phyloP scores from a whole-genome alignment of 208 protist genomes.

The Wallacemonas rigidus region DNA sequence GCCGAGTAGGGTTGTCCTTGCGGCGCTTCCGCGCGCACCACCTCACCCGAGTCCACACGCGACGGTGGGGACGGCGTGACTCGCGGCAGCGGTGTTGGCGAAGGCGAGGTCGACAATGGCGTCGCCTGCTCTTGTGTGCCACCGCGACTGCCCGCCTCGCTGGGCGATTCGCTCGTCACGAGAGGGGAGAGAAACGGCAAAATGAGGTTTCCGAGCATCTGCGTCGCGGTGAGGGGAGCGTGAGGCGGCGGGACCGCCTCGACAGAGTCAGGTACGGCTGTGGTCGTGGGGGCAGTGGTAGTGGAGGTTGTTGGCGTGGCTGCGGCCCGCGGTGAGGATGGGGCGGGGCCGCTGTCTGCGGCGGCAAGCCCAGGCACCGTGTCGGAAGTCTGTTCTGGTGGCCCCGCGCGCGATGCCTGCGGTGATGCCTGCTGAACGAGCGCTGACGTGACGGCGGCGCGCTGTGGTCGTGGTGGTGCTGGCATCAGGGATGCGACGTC shows the following conservation, averaged over 20 bases:
- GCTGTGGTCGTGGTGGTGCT: background rate
- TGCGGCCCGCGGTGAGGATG: background rate
- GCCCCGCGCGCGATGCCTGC: no score
- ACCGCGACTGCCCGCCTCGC: background rate
- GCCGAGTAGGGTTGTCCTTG: background rate
- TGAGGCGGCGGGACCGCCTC: background rate
- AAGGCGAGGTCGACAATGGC: background rate
- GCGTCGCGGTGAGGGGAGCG: conserved; percentile 5
- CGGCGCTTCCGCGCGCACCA: background rate
- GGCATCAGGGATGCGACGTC: background rate
- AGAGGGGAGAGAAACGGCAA: conserved; percentile 9
- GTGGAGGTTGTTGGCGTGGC: background rate
- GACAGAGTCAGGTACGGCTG: background rate
- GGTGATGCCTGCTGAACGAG: background rate
- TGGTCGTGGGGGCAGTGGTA: background rate
- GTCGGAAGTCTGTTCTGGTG: no score
- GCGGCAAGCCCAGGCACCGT: no score
- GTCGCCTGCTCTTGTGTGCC: background rate
- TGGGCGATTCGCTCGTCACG: conserved; percentile 10
- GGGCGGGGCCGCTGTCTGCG: no score
- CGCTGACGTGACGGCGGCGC: background rate
- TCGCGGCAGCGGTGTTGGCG: background rate
- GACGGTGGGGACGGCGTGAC: background rate
- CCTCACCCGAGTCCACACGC: background rate
- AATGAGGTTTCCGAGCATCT: conserved; percentile 5